Conservation (phyloP, 768 basidiomycete genomes). For the Tephrocybe sp. region DNA sequence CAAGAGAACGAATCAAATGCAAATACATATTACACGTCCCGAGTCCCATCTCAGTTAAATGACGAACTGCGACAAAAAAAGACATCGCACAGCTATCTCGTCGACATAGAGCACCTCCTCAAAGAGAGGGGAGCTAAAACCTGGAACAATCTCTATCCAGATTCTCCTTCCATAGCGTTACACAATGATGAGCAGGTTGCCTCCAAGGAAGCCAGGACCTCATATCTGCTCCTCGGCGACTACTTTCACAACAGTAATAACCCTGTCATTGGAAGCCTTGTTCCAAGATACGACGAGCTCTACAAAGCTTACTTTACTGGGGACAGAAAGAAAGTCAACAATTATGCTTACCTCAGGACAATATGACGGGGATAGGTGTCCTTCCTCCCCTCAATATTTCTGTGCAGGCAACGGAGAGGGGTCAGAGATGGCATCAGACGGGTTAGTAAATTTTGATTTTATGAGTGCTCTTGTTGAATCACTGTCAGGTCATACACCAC, state of each 20-base stretch:
- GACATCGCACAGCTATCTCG: constrained; percentile 27
- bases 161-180: constrained; percentile 15
- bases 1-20: not conserved
- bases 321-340: constrained; percentile 47
- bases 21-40: too few relatives aligned
- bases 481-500: constrained; percentile 46
- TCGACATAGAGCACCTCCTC: constrained; percentile 33
- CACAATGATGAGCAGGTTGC: not conserved
- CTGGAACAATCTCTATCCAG: constrained; percentile 40
- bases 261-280: constrained; percentile 33
- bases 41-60: too few relatives aligned
- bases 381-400: constrained; percentile 42
- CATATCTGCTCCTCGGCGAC: not conserved
- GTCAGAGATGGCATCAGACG: constrained; percentile 12
- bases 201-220: constrained; percentile 3
- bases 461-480: not conserved
- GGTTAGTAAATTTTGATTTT: constrained; percentile 21
- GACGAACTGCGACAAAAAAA: not conserved
- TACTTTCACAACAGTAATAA: constrained; percentile 23
- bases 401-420: too few relatives aligned
- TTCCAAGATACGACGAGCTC: constrained; percentile 48
- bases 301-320: constrained; percentile 57
- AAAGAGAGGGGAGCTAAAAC: constrained; percentile 37
- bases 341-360: constrained; percentile 50
- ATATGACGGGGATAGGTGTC: constrained; percentile 16